Base-by-base conservation (phyloP, 2,329 filamentous ascomycete species). In the Phoma sp. region DNA sequence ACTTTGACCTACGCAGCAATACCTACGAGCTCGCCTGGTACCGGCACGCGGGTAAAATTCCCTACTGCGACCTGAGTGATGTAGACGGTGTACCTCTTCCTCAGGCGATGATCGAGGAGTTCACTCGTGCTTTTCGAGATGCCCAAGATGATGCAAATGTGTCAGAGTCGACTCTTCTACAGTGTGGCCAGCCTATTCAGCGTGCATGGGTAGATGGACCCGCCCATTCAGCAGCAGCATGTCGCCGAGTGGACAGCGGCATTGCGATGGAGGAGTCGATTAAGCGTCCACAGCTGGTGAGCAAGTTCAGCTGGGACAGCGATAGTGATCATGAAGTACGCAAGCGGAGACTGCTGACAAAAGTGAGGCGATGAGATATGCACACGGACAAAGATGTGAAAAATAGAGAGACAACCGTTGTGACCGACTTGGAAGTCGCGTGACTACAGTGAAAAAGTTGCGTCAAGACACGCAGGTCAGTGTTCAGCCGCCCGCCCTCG, bases 51-150 rank as follows among this genome's bases (percentile, higher is more conserved):
- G 35, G 39, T 1, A 41, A 45, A 4, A 25, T 33, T 6, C 15
- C n/a, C 15, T 55, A 46, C 15, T 46, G 52, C n/a, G 43, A 43
- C 25, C 31, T 51, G 5, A 55, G 41, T 32, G 47, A 51, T 15
- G 46, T 51, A 2, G 52, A 51, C 17, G 47, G 52, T 10, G 2
- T 21, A n/a, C 47, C 41, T 2, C 25, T 51, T 15, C 21, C 35
- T 4, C 29, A 43, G 13, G 15, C 2, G 1, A 33, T 33, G 31
- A 22, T 51, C 8, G 5, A 38, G 2, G 43, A 51, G 1, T 51
- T 51, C 29, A 41, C 37, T 5, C 37, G 32, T 2, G 5, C 19
- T 25, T 43, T 37, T 19, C 36, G 36, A 21, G 17, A 47, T 2
- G 43, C 41, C 12, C 37, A 37, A 33, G 27, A 37, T 15, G 21